Conservation (phyloP, 768 basidiomycete genomes). For the Boletus huronensis region DNA sequence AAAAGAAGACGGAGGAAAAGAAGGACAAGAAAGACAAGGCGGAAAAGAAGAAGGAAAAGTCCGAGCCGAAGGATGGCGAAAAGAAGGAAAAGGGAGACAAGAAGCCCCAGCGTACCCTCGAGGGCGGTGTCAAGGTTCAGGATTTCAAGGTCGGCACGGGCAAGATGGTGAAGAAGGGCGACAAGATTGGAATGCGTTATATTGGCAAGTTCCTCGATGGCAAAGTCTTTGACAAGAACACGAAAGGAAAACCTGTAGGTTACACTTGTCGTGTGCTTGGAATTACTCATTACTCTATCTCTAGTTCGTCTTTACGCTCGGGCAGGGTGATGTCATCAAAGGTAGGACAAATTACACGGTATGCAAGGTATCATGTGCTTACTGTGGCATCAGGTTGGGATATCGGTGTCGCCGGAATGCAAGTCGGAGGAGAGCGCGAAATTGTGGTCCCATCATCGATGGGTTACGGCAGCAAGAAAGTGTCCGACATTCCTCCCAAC, state of each 20-base stretch:
- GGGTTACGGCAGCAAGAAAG: conserved; percentile 68
- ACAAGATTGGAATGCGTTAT: conserved; percentile 83
- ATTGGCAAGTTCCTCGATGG: conserved; percentile 84
- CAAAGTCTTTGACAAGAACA: conserved; percentile 76
- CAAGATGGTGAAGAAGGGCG: conserved; percentile 82
- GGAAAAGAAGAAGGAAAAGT: conserved; percentile 33
- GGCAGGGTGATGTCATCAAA: conserved; percentile 90
- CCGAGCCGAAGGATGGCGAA: conserved; percentile 29
- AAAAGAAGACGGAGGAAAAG: conserved; percentile 74
- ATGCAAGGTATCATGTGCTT: background rate
- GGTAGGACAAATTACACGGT: conserved; percentile 38
- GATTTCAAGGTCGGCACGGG: conserved; percentile 82
- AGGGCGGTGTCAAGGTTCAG: conserved; percentile 70
- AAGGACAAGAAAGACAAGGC: conserved; percentile 39
- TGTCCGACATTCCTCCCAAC: conserved; percentile 64
- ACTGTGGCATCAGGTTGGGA: conserved; percentile 67
- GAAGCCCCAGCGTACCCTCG: conserved; percentile 38
- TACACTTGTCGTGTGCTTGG: conserved; percentile 4
- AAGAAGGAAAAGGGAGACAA: conserved; percentile 28
- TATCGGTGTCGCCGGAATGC: conserved; percentile 88
- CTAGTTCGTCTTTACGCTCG: conserved; percentile 76
- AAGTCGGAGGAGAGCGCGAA: conserved; percentile 81
- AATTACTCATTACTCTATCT: background rate
- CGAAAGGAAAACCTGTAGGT: conserved; percentile 81
- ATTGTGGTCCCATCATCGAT: conserved; percentile 70